These are phyloP conservation scores for Trichoderma sp. DNA, from an alignment of 2,329 filamentous ascomycete species.

Conservation along the genomic window DNA sequence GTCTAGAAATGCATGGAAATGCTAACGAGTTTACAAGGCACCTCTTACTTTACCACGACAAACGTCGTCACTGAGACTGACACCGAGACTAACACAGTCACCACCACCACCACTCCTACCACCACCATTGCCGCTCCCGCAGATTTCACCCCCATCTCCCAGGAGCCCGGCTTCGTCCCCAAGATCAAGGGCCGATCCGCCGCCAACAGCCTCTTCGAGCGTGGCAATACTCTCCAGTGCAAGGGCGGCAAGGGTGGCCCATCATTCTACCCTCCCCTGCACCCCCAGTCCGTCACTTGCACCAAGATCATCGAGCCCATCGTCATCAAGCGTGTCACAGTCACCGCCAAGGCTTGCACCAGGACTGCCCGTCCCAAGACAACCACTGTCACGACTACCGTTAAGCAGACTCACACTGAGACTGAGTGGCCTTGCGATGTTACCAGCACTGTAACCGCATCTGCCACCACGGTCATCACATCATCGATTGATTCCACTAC, in stretches of 20 bases:
- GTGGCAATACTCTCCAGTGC: background rate
- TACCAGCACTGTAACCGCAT: conserved; percentile 10
- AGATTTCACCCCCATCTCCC: conserved; percentile 10
- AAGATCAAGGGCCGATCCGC: conserved; percentile 9
- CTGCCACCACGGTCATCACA: background rate
- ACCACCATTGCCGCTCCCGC: conserved; percentile 7
- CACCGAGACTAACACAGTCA: background rate
- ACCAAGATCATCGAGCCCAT: conserved; percentile 8
- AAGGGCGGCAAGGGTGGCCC: background rate
- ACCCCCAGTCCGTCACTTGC: conserved; percentile 10
- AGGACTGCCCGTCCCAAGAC: conserved; percentile 1
- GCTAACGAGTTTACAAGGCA: background rate
- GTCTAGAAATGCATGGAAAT: background rate
- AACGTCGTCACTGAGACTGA: background rate
- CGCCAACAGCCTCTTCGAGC: background rate
- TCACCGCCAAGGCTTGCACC: conserved; percentile 4
- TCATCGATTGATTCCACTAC: background rate
- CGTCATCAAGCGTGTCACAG: conserved; percentile 3
- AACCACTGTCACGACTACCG: background rate
- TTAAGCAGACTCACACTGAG: conserved; percentile 1
- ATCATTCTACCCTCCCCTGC: conserved; percentile 1
- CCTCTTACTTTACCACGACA: background rate
- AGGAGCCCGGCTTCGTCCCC: conserved; percentile 1
- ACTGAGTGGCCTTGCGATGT: conserved; percentile 1
- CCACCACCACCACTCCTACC: conserved; percentile 6